These are phyloP conservation scores for Lizanozyma gosingica DNA, from an alignment of 1,139 yeast genomes.

Conservation along the genomic window DNA sequence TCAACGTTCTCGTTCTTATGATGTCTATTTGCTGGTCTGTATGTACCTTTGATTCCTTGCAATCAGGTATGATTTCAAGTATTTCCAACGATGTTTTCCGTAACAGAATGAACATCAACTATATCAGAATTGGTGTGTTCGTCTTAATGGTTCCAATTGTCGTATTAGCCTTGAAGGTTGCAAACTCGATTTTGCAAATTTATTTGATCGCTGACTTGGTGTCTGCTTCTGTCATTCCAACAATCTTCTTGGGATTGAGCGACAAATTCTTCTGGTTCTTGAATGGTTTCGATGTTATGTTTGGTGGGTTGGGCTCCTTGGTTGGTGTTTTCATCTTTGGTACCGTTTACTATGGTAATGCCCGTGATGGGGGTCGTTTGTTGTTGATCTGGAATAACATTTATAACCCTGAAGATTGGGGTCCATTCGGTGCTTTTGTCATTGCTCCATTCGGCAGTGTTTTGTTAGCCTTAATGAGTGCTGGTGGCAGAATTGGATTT, in stretches of 20 bases:
- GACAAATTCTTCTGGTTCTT: slow-evolving; percentile 54
- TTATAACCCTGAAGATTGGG: slow-evolving; percentile 76
- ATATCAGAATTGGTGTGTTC: slow-evolving; percentile 65
- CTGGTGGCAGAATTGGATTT: slow-evolving; percentile 40
- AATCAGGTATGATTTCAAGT: slow-evolving; percentile 82
- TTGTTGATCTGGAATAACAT: slow-evolving; percentile 71
- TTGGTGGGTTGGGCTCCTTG: slow-evolving; percentile 78
- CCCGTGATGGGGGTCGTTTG: slow-evolving; percentile 71
- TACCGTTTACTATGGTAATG: slow-evolving; percentile 61
- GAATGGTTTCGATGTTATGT: slow-evolving; percentile 74
- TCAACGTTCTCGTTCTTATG: slow-evolving; percentile 72
- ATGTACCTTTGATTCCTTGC: slow-evolving; percentile 83
- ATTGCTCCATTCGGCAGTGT: slow-evolving; percentile 83
- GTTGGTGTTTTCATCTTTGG: slow-evolving; percentile 79
- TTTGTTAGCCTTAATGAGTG: slow-evolving; percentile 43
- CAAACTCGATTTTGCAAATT: slow-evolving; percentile 75
- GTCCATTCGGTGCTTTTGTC: slow-evolving; percentile 89
- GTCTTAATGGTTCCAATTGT: slow-evolving; percentile 75
- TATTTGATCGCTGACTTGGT: slow-evolving; percentile 86
- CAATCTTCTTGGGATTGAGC: slow-evolving; percentile 72
- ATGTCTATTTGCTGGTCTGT: slow-evolving; percentile 70
- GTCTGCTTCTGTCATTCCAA: slow-evolving; percentile 79
- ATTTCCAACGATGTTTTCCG: slow-evolving; percentile 85
- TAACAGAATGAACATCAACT: slow-evolving; percentile 59
- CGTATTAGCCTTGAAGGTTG: slow-evolving; percentile 73